These are phyloP conservation scores for Russula emetica DNA, from an alignment of 768 basidiomycete genomes.

Conservation along the genomic window DNA sequence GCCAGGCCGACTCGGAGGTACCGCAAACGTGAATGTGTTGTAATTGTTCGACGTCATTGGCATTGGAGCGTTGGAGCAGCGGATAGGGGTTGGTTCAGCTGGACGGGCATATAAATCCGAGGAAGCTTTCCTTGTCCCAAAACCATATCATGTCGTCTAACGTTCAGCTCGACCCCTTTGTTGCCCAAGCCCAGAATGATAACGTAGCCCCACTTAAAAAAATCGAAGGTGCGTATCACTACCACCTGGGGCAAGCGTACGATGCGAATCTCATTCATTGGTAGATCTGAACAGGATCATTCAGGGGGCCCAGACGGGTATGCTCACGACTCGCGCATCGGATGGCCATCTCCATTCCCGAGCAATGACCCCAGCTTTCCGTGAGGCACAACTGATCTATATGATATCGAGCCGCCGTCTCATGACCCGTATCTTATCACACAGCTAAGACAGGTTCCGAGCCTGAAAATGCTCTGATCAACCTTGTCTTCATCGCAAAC, in stretches of 20 bases:
- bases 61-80: background rate
- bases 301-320: constrained; percentile 59
- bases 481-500: constrained; percentile 69
- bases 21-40: too few species aligned
- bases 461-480: constrained; percentile 44
- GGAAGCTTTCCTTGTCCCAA: too few species aligned
- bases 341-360: constrained; percentile 72
- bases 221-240: constrained; percentile 46
- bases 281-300: constrained; percentile 63
- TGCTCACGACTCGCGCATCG: constrained; percentile 70
- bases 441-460: constrained; percentile 35
- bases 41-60: background rate
- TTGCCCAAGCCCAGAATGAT: constrained; percentile 57
- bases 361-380: constrained; percentile 70
- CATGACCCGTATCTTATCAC: background rate
- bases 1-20: too few species aligned
- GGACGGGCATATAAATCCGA: background rate
- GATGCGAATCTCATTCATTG: background rate
- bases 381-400: constrained; percentile 38
- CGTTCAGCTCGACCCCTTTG: constrained; percentile 68
- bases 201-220: constrained; percentile 58
- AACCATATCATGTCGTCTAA: constrained; percentile 23
- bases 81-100: background rate
- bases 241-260: too few species aligned
- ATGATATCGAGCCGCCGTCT: background rate